phyloP scores from a whole-genome alignment of 2,329 filamentous ascomycete genomes.

The Parastagonospora nodorum region DNA sequence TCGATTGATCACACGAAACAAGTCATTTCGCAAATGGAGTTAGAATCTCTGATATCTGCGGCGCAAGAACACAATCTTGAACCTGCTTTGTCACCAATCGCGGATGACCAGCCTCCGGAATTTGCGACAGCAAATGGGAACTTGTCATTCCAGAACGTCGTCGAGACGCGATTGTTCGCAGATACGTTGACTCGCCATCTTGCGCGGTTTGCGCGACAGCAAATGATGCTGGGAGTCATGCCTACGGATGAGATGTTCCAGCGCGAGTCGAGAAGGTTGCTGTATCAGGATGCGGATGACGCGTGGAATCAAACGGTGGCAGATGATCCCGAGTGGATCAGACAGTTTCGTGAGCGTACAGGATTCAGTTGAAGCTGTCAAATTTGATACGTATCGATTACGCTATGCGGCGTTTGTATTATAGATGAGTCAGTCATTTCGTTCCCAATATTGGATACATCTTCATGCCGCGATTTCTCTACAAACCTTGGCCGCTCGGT shows the following conservation, averaged over 20 bases:
- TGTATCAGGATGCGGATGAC: slow-evolving; percentile 53
- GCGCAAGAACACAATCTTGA: neutral
- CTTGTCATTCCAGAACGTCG: slow-evolving; percentile 15
- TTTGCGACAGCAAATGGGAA: neutral
- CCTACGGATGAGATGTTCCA: slow-evolving; percentile 57
- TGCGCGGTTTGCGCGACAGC: slow-evolving; percentile 49
- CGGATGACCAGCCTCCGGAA: neutral
- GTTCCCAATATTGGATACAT: too few species aligned
- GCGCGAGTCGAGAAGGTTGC: slow-evolving; percentile 49
- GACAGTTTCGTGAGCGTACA: slow-evolving; percentile 20
- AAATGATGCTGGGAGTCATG: slow-evolving; percentile 41
- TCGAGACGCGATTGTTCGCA: slow-evolving; percentile 43
- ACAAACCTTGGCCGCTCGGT: too few species aligned
- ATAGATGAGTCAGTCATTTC: too few species aligned
- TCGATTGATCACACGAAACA: slow-evolving; percentile 28
- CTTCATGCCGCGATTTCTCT: too few species aligned
- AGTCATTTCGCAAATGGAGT: slow-evolving; percentile 14
- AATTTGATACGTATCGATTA: too few species aligned
- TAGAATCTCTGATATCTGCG: neutral
- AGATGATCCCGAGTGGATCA: slow-evolving; percentile 46
- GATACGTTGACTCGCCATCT: slow-evolving; percentile 51
- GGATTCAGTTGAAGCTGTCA: too few species aligned
- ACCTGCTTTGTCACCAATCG: neutral
- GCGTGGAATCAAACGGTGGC: slow-evolving; percentile 48
- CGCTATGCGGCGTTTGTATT: too few species aligned